Evolutionary conservation across 345 rosid species (phyloP), one percentile per base, ranked within the genome.

Genomic region (Reutealis trisperma): DNA sequence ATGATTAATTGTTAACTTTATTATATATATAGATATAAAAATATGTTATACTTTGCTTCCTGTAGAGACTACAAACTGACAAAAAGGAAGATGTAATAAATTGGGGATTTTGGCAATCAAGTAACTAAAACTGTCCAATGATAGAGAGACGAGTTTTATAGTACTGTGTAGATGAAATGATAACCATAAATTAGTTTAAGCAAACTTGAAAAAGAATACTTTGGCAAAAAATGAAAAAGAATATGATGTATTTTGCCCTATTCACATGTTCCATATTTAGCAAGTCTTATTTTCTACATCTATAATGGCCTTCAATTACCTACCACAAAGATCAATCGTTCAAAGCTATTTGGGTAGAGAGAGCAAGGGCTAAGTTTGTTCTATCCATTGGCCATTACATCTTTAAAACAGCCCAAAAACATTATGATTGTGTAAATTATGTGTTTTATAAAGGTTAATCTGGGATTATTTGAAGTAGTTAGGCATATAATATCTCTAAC

Each of bases 1-100:
- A 73, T 34, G 67, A 80, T 65, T 34, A 67, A 72, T 45, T 47
- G 67, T 34, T 47, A 57, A 41, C 16, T 42, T 41, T 13, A 47
- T 47, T 47, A 1, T 47, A 11, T 47, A 47, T 37, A 27, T 37
- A 37, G 5, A 37, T 37, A 27, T 37, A 37, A 37, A 37, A 0
- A 37, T 37, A 37, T 37, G 41, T 37, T 45, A 63, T 54, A 55
- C 72, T 41, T 81, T 76, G 81, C 86, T 84, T 82, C 76, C 71
- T 69, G 51, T 34, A 61, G 68, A 68, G 85, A 77, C 84, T 78
- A 73, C 83, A 77, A 75, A 42, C 78, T 66, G 80, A 77, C 83
- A 78, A 82, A 85, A 83, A 79, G 79, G 74, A 25, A 15, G 57
- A 57, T 55, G 59, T 52, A 60, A 73, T 69, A 32, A 11, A 49